Percentiles rank a stretch among this genome's conserved stretches.
These are phyloP conservation scores for Yamadazyma spencermartinsiae DNA, from an alignment of 1,139 yeast species.

Conservation along the genomic window DNA sequence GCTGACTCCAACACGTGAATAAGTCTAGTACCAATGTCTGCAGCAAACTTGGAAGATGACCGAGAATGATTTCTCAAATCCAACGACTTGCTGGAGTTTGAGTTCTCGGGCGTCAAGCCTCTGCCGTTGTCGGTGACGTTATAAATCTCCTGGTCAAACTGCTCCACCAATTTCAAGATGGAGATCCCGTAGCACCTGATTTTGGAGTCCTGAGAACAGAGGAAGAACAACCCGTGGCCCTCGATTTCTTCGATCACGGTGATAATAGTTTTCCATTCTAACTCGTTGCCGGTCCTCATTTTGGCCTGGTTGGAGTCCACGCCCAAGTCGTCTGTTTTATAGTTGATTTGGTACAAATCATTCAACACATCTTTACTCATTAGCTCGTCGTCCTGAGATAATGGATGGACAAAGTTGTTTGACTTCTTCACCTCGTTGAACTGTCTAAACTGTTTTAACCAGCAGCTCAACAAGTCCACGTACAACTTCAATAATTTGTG, in stretches of 20 bases:
- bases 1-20: slow-evolving; percentile 73
- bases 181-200: slow-evolving; percentile 74
- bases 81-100: slow-evolving; percentile 9
- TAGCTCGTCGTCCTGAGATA: slow-evolving; percentile 39
- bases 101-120: slow-evolving; percentile 1
- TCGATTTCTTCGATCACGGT: slow-evolving; percentile 91
- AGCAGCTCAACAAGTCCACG: slow-evolving; percentile 73
- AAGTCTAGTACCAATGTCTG: slow-evolving; percentile 75
- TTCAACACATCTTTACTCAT: slow-evolving; percentile 45
- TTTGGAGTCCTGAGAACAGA: slow-evolving; percentile 83
- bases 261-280: slow-evolving; percentile 76
- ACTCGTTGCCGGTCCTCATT: slow-evolving; percentile 56
- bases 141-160: slow-evolving; percentile 79
- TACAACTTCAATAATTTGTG: slow-evolving; percentile 65
- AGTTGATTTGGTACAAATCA: slow-evolving; percentile 46
- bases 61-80: slow-evolving; percentile 44
- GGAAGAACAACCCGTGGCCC: slow-evolving; percentile 89
- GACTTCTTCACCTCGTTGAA: slow-evolving; percentile 20
- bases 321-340: slow-evolving; percentile 35
- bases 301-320: slow-evolving; percentile 24
- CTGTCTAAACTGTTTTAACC: slow-evolving; percentile 66
- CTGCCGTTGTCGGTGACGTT: slow-evolving; percentile 39
- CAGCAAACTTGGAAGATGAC: slow-evolving; percentile 70
- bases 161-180: slow-evolving; percentile 72
- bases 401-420: slow-evolving; percentile 23